A percentile compares a stretch with the other conserved stretches of the same genome.
Conservation (phyloP, 1,284 basidiomycete species). For the Tetrapyrgos nigripes region DNA sequence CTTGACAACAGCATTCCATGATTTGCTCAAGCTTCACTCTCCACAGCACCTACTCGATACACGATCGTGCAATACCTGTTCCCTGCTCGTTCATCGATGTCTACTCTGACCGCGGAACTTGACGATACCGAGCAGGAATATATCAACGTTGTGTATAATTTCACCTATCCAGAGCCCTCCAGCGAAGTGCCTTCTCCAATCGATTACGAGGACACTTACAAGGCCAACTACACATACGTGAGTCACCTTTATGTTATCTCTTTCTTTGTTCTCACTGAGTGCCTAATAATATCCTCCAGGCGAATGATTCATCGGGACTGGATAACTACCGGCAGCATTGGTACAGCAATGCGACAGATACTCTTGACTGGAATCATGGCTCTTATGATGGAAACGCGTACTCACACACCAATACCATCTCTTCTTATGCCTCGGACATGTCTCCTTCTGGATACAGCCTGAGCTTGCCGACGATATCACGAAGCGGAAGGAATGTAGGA, state of each 20-base stretch:
- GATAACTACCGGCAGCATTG: constrained; percentile 5
- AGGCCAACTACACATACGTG: not conserved
- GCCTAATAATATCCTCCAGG: not conserved
- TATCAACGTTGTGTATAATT: constrained; percentile 33
- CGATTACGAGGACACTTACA: constrained; percentile 3
- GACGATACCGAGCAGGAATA: constrained; percentile 12
- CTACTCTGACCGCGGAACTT: constrained; percentile 1
- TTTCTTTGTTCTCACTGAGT: not conserved
- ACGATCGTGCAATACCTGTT: constrained; percentile 31
- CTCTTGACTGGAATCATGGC: constrained; percentile 7
- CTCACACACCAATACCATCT: not conserved
- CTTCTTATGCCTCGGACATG: not conserved
- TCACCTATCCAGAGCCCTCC: constrained; percentile 17
- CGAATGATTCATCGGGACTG: not conserved
- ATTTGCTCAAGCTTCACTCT: not conserved
- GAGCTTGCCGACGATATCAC: constrained; percentile 6
- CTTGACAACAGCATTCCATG: not conserved
- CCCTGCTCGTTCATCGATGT: not conserved
- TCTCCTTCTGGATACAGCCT: not conserved
- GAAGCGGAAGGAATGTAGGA: constrained; percentile 8
- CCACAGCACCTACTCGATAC: constrained; percentile 34
- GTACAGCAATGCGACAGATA: constrained; percentile 2
- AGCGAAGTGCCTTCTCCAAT: constrained; percentile 1
- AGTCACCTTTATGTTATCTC: not conserved
- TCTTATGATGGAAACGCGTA: not conserved